These are phyloP conservation scores for Magnusiomyces ingens DNA, from an alignment of 1,139 yeast species.

Conservation along the genomic window DNA sequence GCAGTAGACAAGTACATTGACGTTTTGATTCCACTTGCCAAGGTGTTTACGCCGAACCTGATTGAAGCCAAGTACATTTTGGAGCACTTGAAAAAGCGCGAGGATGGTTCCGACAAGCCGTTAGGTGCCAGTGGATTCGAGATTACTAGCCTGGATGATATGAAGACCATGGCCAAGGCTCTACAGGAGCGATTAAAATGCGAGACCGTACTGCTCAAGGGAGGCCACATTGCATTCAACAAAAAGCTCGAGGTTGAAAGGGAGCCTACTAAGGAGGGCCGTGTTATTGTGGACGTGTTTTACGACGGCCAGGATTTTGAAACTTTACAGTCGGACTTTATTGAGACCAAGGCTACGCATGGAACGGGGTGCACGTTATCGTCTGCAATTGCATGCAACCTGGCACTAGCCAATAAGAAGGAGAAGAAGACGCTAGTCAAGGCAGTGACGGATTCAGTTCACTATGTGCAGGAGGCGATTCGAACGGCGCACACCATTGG, in stretches of 20 bases:
- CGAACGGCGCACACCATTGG: slow-evolving; percentile 41
- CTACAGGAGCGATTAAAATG: slow-evolving; percentile 40
- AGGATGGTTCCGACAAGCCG: too few relatives aligned
- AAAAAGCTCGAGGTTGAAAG: slow-evolving; percentile 14
- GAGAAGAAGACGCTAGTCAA: slow-evolving; percentile 32
- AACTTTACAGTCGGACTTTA: slow-evolving; percentile 45
- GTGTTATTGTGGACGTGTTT: slow-evolving; percentile 50
- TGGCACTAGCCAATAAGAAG: slow-evolving; percentile 44
- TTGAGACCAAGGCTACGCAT: slow-evolving; percentile 56
- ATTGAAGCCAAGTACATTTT: slow-evolving; percentile 48
- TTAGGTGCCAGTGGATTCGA: slow-evolving; percentile 7
- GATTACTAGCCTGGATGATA: slow-evolving; percentile 32
- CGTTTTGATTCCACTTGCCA: slow-evolving; percentile 48
- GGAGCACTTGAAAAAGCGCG: slow-evolving; percentile 22
- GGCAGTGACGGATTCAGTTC: slow-evolving; percentile 52
- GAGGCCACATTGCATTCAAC: slow-evolving; percentile 64
- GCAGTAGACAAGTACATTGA: slow-evolving; percentile 43
- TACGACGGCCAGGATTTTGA: slow-evolving; percentile 44
- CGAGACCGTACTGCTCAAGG: slow-evolving; percentile 61
- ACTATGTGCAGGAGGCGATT: slow-evolving; percentile 64
- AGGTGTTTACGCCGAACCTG: slow-evolving; percentile 70
- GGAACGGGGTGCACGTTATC: slow-evolving; percentile 92
- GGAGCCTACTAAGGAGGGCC: not conserved
- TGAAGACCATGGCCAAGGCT: slow-evolving; percentile 38
- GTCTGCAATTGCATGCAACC: slow-evolving; percentile 69